Percentiles rank a stretch among this genome's conserved stretches.
Conservation (phyloP, 2,329 filamentous ascomycete species). For the Venturia aucupariae region DNA sequence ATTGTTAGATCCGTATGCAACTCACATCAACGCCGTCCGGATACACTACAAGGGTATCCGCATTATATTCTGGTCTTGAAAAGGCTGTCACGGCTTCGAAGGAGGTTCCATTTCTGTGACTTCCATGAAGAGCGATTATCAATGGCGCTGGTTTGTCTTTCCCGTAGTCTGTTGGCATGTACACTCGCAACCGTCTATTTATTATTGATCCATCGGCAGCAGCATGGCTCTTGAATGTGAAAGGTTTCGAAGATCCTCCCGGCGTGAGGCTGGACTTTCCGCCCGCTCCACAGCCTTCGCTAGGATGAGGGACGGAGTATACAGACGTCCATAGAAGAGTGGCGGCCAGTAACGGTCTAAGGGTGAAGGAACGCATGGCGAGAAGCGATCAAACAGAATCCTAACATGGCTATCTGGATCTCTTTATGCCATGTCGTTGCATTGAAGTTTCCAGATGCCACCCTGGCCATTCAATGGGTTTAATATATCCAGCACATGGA, state of each 20-base stretch:
- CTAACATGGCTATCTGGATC: background rate
- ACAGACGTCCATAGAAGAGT: background rate
- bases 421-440: background rate
- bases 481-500: slow-evolving; percentile 7
- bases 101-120: slow-evolving; percentile 5
- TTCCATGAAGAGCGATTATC: slow-evolving; percentile 5
- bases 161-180: background rate
- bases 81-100: slow-evolving; percentile 7
- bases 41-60: slow-evolving; percentile 2
- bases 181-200: background rate
- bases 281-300: background rate
- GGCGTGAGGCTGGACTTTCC: slow-evolving; percentile 5
- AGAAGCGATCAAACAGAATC: background rate
- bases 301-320: background rate
- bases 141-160: background rate
- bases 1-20: background rate
- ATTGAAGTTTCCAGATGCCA: slow-evolving; percentile 3
- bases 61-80: background rate
- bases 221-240: slow-evolving; percentile 2
- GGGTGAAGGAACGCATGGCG: background rate
- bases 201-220: background rate
- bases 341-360: background rate
- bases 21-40: slow-evolving; percentile 9
- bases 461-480: background rate
- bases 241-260: slow-evolving; percentile 5